Base-by-base conservation (phyloP, 225 moss, liverwort and hornwort genomes). In the Bryum argenteum region DNA sequence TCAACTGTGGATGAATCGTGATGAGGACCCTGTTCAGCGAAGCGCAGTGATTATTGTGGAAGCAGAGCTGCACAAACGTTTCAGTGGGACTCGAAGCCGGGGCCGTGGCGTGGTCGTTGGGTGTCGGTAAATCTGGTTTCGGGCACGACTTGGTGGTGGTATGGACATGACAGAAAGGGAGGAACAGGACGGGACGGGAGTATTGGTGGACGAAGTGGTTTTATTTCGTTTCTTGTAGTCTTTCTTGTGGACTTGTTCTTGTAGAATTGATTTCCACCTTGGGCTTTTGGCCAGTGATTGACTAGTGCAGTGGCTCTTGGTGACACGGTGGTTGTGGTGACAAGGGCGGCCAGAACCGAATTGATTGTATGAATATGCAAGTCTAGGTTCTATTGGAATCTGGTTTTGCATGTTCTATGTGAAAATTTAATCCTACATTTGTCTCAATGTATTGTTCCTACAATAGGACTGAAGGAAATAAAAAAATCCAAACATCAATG, bases 221-320 rank as follows among this genome's bases (percentile, higher is more conserved):
- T 74, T 48, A 10, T 50, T 66, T 55, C 8, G 44, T 65, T 65
- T 38, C 26, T 26, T 66, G 64, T 78, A 81, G 81, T 62, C 52
- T 81, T 63, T 72, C 78, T 77, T 89, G 79, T 80, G 84, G 81
- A 89, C 85, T 90, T 83, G 89, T 89, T 91, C 86, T 71, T 94
- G 91, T 96, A 91, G 82, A 93, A 91, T 89, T 88, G 87, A 81
- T 79, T 86, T 85, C 89, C 26, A 83, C 84, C 84, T 82, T 78
- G 82, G 84, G 70, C 71, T 77, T 77, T 83, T 82, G 83, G 70
- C 59, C 74, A 75, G 85, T 56, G 80, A 26, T 26, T n/a, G 26
- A 4, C 78, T 83, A 76, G 86, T 79, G 80, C 72, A 45, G 54
- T 44, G 71, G 79, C 75, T 82, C 72, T 71, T 63, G 81, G 83